These are phyloP conservation scores for Brasilioporus rufonigricans DNA, from an alignment of 768 basidiomycete species.

Conservation along the genomic window DNA sequence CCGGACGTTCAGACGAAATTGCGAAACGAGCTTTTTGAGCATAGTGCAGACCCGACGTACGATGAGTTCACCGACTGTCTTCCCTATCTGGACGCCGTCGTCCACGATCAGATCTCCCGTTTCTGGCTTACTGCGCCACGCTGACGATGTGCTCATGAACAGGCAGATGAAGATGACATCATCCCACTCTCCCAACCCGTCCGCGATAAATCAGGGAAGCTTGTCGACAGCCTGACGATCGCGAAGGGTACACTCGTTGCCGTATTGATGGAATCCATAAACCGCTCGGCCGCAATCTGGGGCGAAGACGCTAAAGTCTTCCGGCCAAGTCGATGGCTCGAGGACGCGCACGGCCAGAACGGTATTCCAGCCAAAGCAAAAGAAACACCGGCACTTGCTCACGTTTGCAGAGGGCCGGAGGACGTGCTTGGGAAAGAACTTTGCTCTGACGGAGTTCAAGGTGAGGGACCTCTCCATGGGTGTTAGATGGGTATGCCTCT, in stretches of 20 bases:
- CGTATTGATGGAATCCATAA: constrained; percentile 45
- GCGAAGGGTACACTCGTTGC: constrained; percentile 45
- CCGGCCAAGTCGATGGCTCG: constrained; percentile 63
- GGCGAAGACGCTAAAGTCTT: constrained; percentile 58
- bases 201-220: constrained; percentile 37
- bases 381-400: constrained; percentile 45
- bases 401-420: constrained; percentile 50
- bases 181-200: constrained; percentile 53
- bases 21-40: constrained; percentile 48
- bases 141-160: background rate
- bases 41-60: constrained; percentile 48
- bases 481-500: background rate
- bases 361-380: constrained; percentile 30
- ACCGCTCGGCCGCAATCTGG: constrained; percentile 55
- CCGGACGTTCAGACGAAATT: constrained; percentile 32
- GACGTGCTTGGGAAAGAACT: constrained; percentile 46
- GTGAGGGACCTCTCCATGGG: constrained; percentile 6
- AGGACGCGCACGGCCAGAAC: constrained; percentile 10
- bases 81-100: constrained; percentile 41
- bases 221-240: constrained; percentile 39
- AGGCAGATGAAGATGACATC: constrained; percentile 53
- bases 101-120: background rate
- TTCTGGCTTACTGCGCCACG: background rate
- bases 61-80: constrained; percentile 49
- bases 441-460: constrained; percentile 42